A percentile compares a stretch with the other conserved stretches of the same genome.
These are phyloP conservation scores for Wickerhamiella australiensis DNA, from an alignment of 805 yeast genomes.

Conservation along the genomic window DNA sequence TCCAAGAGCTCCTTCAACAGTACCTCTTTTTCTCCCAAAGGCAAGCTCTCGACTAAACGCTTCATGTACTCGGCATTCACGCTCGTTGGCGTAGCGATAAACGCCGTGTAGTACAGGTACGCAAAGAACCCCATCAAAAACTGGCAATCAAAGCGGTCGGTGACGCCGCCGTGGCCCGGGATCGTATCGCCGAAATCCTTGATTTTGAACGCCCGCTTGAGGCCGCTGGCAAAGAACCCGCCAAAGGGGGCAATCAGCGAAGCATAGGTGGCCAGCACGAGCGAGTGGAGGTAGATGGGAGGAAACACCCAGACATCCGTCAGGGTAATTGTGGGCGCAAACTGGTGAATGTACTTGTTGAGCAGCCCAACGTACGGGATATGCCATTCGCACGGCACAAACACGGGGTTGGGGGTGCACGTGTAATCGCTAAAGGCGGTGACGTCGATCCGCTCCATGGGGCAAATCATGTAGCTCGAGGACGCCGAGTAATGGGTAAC, in stretches of 20 bases:
- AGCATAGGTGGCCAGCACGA: constrained; percentile 83
- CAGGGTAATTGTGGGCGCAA: constrained; percentile 27
- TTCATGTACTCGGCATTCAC: neutral
- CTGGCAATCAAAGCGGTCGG: constrained; percentile 96
- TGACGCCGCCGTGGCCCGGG: constrained; percentile 98
- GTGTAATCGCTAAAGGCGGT: constrained; percentile 49
- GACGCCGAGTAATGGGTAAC: constrained; percentile 53
- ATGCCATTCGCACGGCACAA: constrained; percentile 63
- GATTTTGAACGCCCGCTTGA: constrained; percentile 89
- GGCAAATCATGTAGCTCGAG: constrained; percentile 74
- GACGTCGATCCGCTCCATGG: constrained; percentile 48
- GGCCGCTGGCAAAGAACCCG: constrained; percentile 95
- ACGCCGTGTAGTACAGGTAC: constrained; percentile 84
- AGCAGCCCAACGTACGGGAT: constrained; percentile 40
- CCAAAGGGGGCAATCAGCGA: constrained; percentile 97
- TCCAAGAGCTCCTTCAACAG: neutral
- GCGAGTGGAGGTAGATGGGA: constrained; percentile 84
- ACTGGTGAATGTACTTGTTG: neutral
- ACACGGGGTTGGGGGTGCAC: constrained; percentile 85
- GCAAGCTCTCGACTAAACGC: neutral
- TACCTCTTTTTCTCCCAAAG: neutral
- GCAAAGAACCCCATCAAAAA: constrained; percentile 95
- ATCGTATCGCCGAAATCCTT: constrained; percentile 97
- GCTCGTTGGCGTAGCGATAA: constrained; percentile 32
- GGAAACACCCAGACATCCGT: constrained; percentile 36